phyloP scores from a whole-genome alignment of 1,139 yeast genomes.

The Wickerhamiella pararugosa region DNA sequence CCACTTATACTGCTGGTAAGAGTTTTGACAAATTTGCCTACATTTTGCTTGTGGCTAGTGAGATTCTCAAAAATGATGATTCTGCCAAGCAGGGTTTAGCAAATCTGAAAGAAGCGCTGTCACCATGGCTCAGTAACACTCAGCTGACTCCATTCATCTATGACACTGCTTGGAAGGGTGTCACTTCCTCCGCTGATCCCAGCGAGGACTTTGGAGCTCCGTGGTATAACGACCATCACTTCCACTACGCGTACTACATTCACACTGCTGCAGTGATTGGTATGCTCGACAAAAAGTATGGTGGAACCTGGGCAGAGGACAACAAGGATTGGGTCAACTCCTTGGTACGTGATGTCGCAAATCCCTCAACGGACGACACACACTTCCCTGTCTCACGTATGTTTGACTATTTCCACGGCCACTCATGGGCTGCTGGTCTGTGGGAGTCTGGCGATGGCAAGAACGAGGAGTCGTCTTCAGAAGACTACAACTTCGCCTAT shows the following conservation, averaged over 20 bases:
- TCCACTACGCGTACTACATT: constrained; percentile 62
- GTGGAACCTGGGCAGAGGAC: constrained; percentile 50
- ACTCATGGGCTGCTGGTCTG: constrained; percentile 75
- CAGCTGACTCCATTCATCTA: constrained; percentile 50
- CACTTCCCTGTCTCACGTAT: constrained; percentile 63
- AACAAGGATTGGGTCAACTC: constrained; percentile 52
- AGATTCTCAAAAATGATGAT: constrained; percentile 39
- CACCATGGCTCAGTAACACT: constrained; percentile 33
- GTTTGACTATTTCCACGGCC: constrained; percentile 74
- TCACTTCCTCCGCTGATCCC: constrained; percentile 51
- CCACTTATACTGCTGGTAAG: constrained; percentile 56
- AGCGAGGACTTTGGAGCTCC: constrained; percentile 51
- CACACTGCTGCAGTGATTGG: constrained; percentile 69
- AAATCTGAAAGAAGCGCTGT: constrained; percentile 40
- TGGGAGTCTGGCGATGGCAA: constrained; percentile 59
- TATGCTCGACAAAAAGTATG: constrained; percentile 39
- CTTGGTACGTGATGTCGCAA: constrained; percentile 60
- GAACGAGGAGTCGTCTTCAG: constrained; percentile 68
- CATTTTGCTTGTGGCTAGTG: constrained; percentile 46
- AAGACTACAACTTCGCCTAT: constrained; percentile 67
- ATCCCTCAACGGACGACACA: constrained; percentile 44
- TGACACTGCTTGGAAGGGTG: constrained; percentile 52
- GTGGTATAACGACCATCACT: constrained; percentile 63
- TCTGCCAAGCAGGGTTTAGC: constrained; percentile 35
- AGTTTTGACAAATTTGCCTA: constrained; percentile 63